Conservation (phyloP, 1,139 yeast genomes). For the Groenewaldozyma sp. region DNA sequence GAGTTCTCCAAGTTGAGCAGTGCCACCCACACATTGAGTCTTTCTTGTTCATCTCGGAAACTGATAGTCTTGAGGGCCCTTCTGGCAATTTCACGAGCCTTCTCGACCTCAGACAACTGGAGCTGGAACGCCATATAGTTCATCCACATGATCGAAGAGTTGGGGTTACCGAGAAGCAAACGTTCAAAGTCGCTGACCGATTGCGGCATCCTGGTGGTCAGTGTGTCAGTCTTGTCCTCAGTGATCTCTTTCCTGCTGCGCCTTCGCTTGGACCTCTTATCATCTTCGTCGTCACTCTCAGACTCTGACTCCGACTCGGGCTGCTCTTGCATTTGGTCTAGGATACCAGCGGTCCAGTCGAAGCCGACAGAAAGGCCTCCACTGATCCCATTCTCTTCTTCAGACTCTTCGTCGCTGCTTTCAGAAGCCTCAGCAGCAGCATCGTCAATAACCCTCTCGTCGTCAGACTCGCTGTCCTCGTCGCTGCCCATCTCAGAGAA, state of each 20-base stretch:
- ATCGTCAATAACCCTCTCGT: conserved; percentile 16
- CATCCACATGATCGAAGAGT: conserved; percentile 93
- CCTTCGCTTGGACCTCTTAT: conserved; percentile 30
- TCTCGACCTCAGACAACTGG: conserved; percentile 86
- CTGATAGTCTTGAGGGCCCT: conserved; percentile 86
- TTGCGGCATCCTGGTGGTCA: conserved; percentile 80
- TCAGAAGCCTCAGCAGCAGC: conserved; percentile 25
- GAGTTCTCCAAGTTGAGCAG: conserved; percentile 86
- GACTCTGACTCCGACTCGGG: conserved; percentile 38
- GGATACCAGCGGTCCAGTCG: conserved; percentile 88
- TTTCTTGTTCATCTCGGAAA: conserved; percentile 89
- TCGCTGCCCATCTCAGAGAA: conserved; percentile 26
- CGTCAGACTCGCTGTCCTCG: conserved; percentile 20
- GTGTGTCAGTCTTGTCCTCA: conserved; percentile 79
- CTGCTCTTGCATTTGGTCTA: conserved; percentile 64
- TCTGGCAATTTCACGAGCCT: conserved; percentile 87
- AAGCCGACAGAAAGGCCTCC: conserved; percentile 61
- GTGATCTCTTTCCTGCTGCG: conserved; percentile 37
- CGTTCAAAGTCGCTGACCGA: conserved; percentile 89
- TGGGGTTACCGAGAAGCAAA: conserved; percentile 81
- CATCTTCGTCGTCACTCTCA: conserved; percentile 28
- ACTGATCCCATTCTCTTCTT: conserved; percentile 24
- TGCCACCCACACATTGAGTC: conserved; percentile 93
- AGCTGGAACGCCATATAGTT: conserved; percentile 97
- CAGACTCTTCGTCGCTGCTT: conserved; percentile 25